phyloP scores from a whole-genome alignment of 495 filamentous ascomycete genomes.

The Penicillium daleae region DNA sequence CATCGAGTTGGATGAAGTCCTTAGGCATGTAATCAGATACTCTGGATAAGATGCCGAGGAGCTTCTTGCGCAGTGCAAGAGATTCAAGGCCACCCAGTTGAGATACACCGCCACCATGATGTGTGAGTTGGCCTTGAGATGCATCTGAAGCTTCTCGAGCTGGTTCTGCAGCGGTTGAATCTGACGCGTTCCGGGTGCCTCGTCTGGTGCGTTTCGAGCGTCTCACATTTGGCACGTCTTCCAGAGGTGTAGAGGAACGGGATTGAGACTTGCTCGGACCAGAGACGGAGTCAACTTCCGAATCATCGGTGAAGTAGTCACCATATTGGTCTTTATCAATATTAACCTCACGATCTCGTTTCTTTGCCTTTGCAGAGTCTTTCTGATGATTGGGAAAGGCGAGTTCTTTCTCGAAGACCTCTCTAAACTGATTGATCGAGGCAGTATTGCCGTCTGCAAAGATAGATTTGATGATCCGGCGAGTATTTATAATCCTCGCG shows the following conservation, averaged over 20 bases:
- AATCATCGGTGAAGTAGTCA: constrained; percentile 55
- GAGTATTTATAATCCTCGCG: constrained; percentile 42
- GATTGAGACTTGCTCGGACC: constrained; percentile 15
- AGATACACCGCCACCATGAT: constrained; percentile 30
- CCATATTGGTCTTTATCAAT: constrained; percentile 62
- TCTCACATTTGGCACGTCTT: constrained; percentile 5
- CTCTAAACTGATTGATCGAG: constrained; percentile 56
- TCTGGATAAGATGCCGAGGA: constrained; percentile 59
- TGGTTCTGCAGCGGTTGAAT: constrained; percentile 12
- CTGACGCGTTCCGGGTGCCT: constrained; percentile 34
- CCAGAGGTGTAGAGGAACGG: constrained; percentile 20
- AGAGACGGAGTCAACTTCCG: constrained; percentile 43
- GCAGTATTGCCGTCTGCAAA: constrained; percentile 61
- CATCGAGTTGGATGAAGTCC: constrained; percentile 52
- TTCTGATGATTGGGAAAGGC: constrained; percentile 38
- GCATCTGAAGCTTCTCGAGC: constrained; percentile 4
- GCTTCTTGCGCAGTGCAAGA: constrained; percentile 63
- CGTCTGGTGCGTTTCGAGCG: constrained; percentile 41
- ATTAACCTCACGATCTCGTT: constrained; percentile 54
- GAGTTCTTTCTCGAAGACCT: constrained; percentile 65
- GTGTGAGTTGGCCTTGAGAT: constrained; percentile 8
- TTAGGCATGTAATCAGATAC: constrained; percentile 48
- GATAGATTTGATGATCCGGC: constrained; percentile 64
- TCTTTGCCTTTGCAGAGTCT: constrained; percentile 35
- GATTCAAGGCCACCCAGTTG: constrained; percentile 58